Base-by-base conservation (phyloP, 2,329 filamentous ascomycete genomes). In the Aspergillus clavatus region DNA sequence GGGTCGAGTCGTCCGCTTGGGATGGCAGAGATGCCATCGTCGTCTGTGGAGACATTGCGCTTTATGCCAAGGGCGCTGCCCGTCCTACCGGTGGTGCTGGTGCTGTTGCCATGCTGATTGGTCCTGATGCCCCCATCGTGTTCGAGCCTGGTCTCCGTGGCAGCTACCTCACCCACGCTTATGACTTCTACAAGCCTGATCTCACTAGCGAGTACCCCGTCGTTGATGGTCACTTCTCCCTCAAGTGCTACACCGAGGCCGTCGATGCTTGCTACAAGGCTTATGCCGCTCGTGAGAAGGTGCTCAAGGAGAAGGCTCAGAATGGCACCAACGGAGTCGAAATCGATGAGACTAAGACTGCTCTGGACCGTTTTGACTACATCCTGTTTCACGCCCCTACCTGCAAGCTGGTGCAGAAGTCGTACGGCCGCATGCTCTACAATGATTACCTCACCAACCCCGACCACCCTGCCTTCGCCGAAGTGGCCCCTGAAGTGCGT, bases 151-250 rank as follows among this genome's bases (percentile, higher is more conserved):
- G 87, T 65, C 80, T 89, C 64, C 83, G 87, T 62, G 87, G 84
- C 65, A 83, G 77, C 60, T 89, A 87, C 76, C 84, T 90, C 82
- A 78, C 83, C 69, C 87, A 91, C 72, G 84, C 83, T 59, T 93
- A 91, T 71, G 87, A 91, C 70, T 91, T 91, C 70, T 91, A 89
- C 82, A 91, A 91, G 82, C 86, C 87, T 61, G 87, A 91, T 70
- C 76, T 91, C 56, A 86, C 86, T 62, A 88, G 84, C 79, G 87
- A 91, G 73, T 91, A 91, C 74, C 87, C 87, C 53, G 83, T 87
- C 63, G 87, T 91, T 47, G 87, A 91, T 60, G 87, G 87, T 50
- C 86, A 90, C 69, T 89, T 83, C 78, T 91, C 87, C 39, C 69
- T 89, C 67, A 84, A 75, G 70, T 91, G 87, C 79, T 91, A 91